Percentiles rank a stretch among this genome's conserved stretches.
These are phyloP conservation scores for Coemansia sp. DNA, from an alignment of 192 early-diverging fungal species.

Conservation along the genomic window DNA sequence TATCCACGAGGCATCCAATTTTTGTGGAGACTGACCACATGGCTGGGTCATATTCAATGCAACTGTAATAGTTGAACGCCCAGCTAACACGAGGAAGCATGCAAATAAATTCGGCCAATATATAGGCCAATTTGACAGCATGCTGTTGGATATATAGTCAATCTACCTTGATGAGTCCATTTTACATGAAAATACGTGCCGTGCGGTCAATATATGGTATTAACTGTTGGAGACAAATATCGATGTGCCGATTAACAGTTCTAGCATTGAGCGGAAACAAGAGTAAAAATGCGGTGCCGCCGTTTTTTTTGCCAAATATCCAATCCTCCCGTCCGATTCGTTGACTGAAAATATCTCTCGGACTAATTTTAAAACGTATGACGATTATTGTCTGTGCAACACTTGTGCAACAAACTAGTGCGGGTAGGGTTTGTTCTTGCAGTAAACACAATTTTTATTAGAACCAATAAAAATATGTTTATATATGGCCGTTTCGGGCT, in stretches of 20 bases:
- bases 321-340: too few species aligned
- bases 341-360: too few species aligned
- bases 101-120: background rate
- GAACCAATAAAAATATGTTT: background rate
- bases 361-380: background rate
- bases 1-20: background rate
- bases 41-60: background rate
- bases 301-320: too few species aligned
- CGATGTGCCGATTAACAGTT: too few species aligned
- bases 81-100: too few species aligned
- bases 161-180: background rate
- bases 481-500: background rate
- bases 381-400: slow-evolving; percentile 1
- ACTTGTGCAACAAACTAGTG: slow-evolving; percentile 3
- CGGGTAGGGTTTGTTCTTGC: background rate
- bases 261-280: too few species aligned
- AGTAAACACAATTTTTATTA: background rate
- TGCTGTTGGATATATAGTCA: background rate
- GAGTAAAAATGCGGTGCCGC: too few species aligned
- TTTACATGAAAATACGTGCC: background rate
- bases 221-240: background rate
- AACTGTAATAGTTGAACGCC: background rate
- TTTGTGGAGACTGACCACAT: background rate
- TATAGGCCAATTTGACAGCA: background rate
- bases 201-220: background rate